Base-by-base conservation (phyloP, 495 filamentous ascomycete species). In the Geoglossum glabrum region DNA sequence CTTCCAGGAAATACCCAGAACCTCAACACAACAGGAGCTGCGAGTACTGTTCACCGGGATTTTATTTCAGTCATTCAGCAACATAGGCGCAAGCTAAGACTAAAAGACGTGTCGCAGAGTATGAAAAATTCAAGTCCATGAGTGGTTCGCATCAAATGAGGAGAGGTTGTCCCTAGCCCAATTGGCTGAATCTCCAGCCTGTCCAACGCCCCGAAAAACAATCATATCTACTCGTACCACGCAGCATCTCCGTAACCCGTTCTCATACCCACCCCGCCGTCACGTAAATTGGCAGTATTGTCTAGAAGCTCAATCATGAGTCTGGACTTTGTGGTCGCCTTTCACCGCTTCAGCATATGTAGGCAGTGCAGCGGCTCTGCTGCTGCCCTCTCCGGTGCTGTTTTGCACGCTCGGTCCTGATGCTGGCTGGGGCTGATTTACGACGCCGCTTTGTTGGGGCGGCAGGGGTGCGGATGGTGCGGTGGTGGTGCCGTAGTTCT, bases 321-420 rank as follows among this genome's bases (percentile, higher is more conserved):
- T 60, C 77, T 95, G 90, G 40, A 95, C 72, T 75, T 96, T 96
- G 66, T 94, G 66, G 66, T 95, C 90, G 13, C 87, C 89, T 67
- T 79, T 81, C 36, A 93, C 83, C 36, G 87, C 87, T 71, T 92
- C 85, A 46, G 83, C 82, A 71, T 93, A 93, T 25, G 83, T 86
- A 33, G 87, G 87, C 50, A 87, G 86, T 23, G 75, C 71, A 17
- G 64, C 68, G 45, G 67, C 59, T 47, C 49, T 60, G 56, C 58
- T 60, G 56, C 58, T 58, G 25, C 62, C 64, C 17, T 57, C 61
- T 31, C 60, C 43, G 59, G 46, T 58, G 43, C 54, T 50, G 40
- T 21, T 19, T 45, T 45, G 40, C n/a, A 19, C 40, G 40, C n/a
- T 45, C 40, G n/a, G 40, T 21, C n/a, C 40, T 13, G 19, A 19